These are phyloP conservation scores for Tubosaeta sp. DNA, from an alignment of 768 basidiomycete genomes.

Conservation along the genomic window DNA sequence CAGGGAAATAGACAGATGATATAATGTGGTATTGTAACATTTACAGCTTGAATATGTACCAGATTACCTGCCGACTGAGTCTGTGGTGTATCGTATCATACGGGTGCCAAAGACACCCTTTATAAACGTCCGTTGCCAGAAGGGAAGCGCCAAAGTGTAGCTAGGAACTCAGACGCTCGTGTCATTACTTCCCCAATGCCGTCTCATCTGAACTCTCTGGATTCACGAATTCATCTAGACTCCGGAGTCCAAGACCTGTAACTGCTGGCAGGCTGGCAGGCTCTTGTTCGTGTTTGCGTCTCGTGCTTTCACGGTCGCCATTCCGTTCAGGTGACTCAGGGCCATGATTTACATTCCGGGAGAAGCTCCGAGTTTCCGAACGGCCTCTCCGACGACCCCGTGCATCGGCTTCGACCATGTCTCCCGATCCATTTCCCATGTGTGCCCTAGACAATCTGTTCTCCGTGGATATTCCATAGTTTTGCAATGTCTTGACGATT, in stretches of 20 bases:
- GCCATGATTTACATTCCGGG: background rate
- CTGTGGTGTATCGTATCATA: no score
- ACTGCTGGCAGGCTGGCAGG: slow-evolving; percentile 22
- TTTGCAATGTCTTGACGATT: slow-evolving; percentile 58
- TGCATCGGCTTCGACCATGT: background rate
- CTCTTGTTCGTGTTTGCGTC: slow-evolving; percentile 5
- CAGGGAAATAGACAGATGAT: no score
- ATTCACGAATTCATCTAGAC: slow-evolving; percentile 17
- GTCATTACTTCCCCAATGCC: slow-evolving; percentile 8
- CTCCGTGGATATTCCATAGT: slow-evolving; percentile 41
- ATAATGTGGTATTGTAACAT: no score
- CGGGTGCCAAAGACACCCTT: no score
- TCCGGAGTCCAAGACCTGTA: slow-evolving; percentile 25
- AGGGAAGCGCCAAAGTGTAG: background rate
- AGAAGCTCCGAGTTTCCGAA: background rate
- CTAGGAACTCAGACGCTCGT: background rate
- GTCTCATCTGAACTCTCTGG: slow-evolving; percentile 12
- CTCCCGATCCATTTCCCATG: background rate
- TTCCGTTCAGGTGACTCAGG: slow-evolving; percentile 1
- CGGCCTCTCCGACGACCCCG: slow-evolving; percentile 5
- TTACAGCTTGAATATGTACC: no score
- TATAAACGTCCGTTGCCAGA: no score
- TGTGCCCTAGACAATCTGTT: background rate
- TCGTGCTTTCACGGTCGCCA: slow-evolving; percentile 12
- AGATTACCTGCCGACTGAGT: no score